Evolutionary conservation across 352 stramenopile genomes (phyloP).

Genomic region (Phytopythium vexans): DNA sequence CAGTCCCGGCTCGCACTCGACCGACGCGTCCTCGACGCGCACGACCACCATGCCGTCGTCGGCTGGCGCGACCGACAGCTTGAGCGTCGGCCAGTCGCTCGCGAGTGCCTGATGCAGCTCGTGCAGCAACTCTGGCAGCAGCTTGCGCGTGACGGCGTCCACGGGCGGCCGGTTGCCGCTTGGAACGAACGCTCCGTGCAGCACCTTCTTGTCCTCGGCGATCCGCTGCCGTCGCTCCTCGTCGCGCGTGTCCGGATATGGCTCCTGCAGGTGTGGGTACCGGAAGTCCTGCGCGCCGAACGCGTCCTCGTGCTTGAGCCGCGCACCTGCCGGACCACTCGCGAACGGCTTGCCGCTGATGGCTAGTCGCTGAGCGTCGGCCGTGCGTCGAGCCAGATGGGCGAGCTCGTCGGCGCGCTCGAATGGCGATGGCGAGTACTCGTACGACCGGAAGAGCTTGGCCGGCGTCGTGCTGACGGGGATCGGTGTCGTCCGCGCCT

Average conservation of each 20-base stretch:
- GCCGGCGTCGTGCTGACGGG: constrained; percentile 59
- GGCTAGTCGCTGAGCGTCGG: constrained; percentile 61
- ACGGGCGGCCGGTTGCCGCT: constrained; percentile 48
- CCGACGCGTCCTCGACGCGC: constrained; percentile 37
- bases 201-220: constrained; percentile 71
- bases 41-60: constrained; percentile 66
- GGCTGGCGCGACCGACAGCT: constrained; percentile 48
- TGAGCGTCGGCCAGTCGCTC: constrained; percentile 56
- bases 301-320: constrained; percentile 74
- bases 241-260: constrained; percentile 55
- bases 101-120: constrained; percentile 63
- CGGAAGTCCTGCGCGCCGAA: constrained; percentile 49
- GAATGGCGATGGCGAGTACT: constrained; percentile 74
- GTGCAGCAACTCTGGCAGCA: constrained; percentile 69
- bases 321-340: constrained; percentile 32
- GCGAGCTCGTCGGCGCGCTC: constrained; percentile 56
- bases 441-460: constrained; percentile 74
- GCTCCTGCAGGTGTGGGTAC: constrained; percentile 70
- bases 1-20: constrained; percentile 57
- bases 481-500: not conserved
- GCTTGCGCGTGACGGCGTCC: constrained; percentile 58
- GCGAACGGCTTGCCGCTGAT: constrained; percentile 77
- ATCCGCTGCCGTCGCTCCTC: constrained; percentile 56
- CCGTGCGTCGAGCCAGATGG: constrained; percentile 60
- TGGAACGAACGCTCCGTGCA: constrained; percentile 63